Conservation (phyloP, 2,329 filamentous ascomycete genomes). For the Fusarium secorum region DNA sequence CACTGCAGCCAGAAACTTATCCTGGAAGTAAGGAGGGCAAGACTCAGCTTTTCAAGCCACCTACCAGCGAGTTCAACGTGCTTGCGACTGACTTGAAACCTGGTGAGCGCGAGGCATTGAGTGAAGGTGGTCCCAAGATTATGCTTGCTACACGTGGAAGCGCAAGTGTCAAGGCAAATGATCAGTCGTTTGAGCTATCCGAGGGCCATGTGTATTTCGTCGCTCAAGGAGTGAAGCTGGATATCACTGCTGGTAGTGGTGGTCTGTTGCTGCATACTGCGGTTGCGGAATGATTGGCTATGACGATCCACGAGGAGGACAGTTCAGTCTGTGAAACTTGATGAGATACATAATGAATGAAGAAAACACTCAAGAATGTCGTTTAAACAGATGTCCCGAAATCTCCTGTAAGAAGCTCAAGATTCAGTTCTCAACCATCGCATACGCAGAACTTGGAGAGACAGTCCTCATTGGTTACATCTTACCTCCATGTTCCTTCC, state of each 20-base stretch:
- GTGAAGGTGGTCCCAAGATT: slow-evolving; percentile 35
- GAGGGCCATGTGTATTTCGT: slow-evolving; percentile 42
- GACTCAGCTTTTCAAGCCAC: slow-evolving; percentile 70
- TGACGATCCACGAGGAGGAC: background rate
- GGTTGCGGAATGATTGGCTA: slow-evolving; percentile 20
- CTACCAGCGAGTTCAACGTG: slow-evolving; percentile 77
- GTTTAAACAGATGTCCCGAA: background rate
- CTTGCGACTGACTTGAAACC: slow-evolving; percentile 63
- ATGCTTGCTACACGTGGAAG: slow-evolving; percentile 35
- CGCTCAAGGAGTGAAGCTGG: slow-evolving; percentile 32
- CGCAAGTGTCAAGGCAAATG: slow-evolving; percentile 31
- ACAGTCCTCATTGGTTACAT: background rate
- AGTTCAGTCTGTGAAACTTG: background rate
- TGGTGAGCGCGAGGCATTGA: slow-evolving; percentile 63
- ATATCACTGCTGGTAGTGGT: slow-evolving; percentile 27
- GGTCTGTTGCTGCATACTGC: slow-evolving; percentile 37
- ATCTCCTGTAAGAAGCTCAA: background rate
- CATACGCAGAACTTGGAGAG: background rate
- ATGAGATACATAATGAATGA: background rate
- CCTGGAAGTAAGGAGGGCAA: slow-evolving; percentile 64
- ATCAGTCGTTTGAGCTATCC: slow-evolving; percentile 29
- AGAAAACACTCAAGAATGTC: background rate
- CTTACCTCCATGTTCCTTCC: background rate
- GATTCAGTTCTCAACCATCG: background rate
- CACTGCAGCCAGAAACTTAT: slow-evolving; percentile 59